A percentile compares a stretch with the other conserved stretches of the same genome.
Conservation (phyloP, 352 stramenopile genomes). For the Ophiocytium majus region DNA sequence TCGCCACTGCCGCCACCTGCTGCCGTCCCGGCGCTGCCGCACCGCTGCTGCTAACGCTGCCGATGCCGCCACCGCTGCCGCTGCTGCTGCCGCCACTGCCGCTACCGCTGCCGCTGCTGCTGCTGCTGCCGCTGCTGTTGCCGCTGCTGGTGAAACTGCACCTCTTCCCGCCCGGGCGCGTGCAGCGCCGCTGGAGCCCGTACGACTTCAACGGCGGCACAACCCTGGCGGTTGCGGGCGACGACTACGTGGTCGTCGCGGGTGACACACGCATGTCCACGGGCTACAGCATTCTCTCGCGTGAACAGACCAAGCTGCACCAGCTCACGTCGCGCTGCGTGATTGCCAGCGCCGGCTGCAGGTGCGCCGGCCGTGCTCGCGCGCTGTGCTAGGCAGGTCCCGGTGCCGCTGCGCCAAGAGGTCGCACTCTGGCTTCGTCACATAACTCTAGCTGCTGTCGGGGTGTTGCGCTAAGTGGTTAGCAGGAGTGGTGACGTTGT, state of each 20-base stretch:
- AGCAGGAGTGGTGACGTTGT: too few species aligned
- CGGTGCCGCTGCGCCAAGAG: background rate
- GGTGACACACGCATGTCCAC: constrained; percentile 90
- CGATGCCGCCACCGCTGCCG: background rate
- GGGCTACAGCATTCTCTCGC: constrained; percentile 94
- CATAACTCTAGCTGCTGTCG: too few species aligned
- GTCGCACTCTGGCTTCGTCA: too few species aligned
- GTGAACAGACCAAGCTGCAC: constrained; percentile 85
- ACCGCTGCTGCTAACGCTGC: background rate
- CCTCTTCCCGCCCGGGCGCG: background rate
- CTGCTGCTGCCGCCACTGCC: background rate
- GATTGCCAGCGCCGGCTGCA: constrained; percentile 72
- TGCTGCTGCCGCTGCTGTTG: background rate
- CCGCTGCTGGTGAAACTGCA: background rate
- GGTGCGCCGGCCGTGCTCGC: too few species aligned
- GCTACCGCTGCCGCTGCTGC: background rate
- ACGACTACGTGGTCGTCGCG: constrained; percentile 92
- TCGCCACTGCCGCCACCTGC: too few species aligned
- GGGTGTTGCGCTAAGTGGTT: too few species aligned
- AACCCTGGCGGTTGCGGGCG: constrained; percentile 51
- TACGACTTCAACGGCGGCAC: constrained; percentile 59
- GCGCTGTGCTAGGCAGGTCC: background rate
- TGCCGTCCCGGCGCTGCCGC: background rate
- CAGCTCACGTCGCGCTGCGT: constrained; percentile 68
- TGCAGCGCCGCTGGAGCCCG: constrained; percentile 50